Conservation (phyloP, 495 filamentous ascomycete genomes). For the Articulospora tetracladia region DNA sequence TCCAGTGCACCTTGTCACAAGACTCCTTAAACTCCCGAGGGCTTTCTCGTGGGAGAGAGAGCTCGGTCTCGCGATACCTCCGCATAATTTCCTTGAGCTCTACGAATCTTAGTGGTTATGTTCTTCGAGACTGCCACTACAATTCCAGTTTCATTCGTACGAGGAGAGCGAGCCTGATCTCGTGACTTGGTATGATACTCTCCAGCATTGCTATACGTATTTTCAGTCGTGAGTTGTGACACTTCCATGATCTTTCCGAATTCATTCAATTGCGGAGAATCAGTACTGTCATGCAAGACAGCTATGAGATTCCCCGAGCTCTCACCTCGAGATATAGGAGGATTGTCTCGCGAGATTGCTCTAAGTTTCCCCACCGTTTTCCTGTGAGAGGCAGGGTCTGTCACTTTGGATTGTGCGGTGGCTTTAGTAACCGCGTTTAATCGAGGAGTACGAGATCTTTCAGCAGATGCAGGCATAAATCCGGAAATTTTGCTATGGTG, state of each 20-base stretch:
- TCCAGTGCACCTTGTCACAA: not conserved
- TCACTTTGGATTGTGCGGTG: not conserved
- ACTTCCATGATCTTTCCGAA: not conserved
- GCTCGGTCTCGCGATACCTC: not conserved
- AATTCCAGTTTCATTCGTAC: not conserved
- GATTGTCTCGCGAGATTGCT: not conserved
- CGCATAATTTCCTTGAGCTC: not conserved
- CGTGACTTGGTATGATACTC: not conserved
- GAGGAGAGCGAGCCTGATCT: not conserved
- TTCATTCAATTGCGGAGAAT: too few relatives aligned
- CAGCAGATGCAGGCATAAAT: not conserved
- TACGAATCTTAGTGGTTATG: too few relatives aligned
- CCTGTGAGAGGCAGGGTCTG: not conserved
- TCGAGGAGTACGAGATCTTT: too few relatives aligned
- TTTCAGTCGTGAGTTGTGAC: not conserved
- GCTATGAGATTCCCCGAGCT: not conserved
- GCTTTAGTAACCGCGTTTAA: too few relatives aligned
- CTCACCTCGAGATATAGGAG: not conserved
- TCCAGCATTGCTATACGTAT: not conserved
- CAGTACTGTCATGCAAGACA: not conserved
- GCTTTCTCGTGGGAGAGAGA: not conserved
- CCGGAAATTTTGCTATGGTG: not conserved
- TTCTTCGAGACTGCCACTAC: too few relatives aligned
- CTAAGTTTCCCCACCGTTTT: not conserved
- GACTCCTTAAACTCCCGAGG: not conserved